phyloP scores from a whole-genome alignment of 2,329 filamentous ascomycete genomes.

The Alternaria sp. region DNA sequence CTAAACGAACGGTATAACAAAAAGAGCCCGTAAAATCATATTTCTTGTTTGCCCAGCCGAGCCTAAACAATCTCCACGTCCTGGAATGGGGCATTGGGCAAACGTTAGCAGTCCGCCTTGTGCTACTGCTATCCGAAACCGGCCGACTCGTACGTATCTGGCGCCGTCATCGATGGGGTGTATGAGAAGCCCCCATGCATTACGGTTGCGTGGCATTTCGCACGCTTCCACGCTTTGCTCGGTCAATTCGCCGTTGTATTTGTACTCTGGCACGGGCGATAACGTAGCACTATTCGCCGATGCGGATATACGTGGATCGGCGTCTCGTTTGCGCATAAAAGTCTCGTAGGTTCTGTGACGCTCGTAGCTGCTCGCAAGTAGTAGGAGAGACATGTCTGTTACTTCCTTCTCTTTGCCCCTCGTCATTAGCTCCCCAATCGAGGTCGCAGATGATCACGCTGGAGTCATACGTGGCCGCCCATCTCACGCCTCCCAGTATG shows the following conservation, averaged over 20 bases:
- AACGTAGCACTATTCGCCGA: no score
- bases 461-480: not conserved
- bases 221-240: not conserved
- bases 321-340: no score
- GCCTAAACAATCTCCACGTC: no score
- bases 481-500: no score
- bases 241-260: not conserved
- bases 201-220: not conserved
- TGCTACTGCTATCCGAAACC: fast-evolving
- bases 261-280: not conserved
- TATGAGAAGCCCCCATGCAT: not conserved
- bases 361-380: not conserved
- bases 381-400: not conserved
- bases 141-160: not conserved
- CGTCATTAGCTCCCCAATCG: not conserved
- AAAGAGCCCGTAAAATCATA: no score
- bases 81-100: not conserved
- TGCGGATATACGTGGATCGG: no score
- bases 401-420: not conserved
- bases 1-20: no score
- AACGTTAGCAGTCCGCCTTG: not conserved
- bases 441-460: fast-evolving
- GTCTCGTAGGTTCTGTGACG: no score
- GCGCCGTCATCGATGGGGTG: not conserved
- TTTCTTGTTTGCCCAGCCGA: no score